Percentiles rank a stretch among this genome's conserved stretches.
phyloP scores from a whole-genome alignment of 78 protist species.

The Paratrimastix pyriformis region DNA sequence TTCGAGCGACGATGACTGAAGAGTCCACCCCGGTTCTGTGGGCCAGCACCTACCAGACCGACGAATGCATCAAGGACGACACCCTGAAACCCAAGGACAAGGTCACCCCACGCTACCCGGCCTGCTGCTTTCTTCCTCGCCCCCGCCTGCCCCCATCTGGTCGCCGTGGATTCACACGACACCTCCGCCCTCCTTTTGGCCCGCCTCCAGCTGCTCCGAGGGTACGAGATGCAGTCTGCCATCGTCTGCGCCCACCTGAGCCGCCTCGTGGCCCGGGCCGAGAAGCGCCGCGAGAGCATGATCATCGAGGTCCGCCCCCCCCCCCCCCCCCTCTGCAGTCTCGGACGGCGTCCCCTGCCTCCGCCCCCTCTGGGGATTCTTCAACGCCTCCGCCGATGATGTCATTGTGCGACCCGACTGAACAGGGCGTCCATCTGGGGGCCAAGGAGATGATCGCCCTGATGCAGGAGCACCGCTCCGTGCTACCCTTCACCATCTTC shows the following conservation, averaged over 20 bases:
- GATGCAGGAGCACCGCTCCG: slow-evolving; percentile 37
- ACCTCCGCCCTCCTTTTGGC: no score
- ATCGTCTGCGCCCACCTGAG: background rate
- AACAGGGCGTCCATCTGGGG: slow-evolving; percentile 20
- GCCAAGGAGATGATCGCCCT: slow-evolving; percentile 30
- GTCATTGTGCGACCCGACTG: background rate
- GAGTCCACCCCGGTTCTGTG: background rate
- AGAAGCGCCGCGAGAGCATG: background rate
- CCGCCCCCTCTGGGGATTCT: background rate
- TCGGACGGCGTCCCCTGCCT: background rate
- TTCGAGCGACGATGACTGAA: slow-evolving; percentile 24
- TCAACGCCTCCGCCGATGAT: background rate
- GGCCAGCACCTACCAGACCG: slow-evolving; percentile 26
- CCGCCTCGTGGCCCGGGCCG: background rate
- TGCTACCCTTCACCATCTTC: slow-evolving; percentile 54
- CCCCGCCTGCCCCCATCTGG: no score
- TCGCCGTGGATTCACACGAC: no score
- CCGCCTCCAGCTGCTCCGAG: background rate
- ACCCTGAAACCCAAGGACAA: background rate
- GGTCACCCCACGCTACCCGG: no score
- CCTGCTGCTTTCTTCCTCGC: no score
- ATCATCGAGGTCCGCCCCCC: background rate
- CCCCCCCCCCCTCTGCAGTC: background rate
- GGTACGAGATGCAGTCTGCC: background rate
- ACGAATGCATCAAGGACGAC: background rate